These are phyloP conservation scores for Vitis labrusca DNA, from an alignment of 164 flowering plant genomes.

Conservation along the genomic window DNA sequence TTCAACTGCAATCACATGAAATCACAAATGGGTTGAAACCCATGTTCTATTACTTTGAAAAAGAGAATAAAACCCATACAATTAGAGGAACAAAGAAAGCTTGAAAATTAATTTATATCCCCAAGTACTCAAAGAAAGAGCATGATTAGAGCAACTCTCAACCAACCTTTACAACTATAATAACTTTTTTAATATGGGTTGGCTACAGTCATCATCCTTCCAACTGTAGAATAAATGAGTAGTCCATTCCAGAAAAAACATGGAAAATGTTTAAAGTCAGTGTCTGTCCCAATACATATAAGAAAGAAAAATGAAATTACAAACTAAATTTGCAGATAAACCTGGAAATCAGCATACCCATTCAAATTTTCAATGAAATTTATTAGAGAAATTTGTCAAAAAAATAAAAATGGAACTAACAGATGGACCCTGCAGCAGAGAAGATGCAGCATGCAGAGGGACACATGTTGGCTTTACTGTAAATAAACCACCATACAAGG, in stretches of 20 bases:
- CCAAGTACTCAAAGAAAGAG: background rate
- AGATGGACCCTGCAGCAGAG: background rate
- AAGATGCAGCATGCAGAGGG: conserved; percentile 6
- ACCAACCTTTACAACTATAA: conserved; percentile 3
- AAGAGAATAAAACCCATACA: too few relatives aligned
- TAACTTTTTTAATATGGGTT: background rate
- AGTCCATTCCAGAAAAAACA: background rate
- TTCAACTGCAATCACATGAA: conserved; percentile 16
- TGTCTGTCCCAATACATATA: background rate
- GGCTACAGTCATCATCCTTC: conserved; percentile 13
- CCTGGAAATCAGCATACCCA: background rate
- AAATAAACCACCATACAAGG: background rate
- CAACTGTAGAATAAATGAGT: conserved; percentile 12
- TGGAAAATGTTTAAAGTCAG: background rate
- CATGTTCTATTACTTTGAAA: too few relatives aligned
- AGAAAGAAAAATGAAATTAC: background rate
- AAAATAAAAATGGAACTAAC: background rate
- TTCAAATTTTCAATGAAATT: background rate
- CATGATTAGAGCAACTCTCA: background rate
- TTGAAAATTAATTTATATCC: background rate
- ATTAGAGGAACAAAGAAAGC: background rate
- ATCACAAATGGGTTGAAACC: too few relatives aligned
- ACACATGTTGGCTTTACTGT: conserved; percentile 2
- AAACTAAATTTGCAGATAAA: background rate
- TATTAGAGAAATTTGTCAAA: background rate